Conservation (phyloP, 2,329 filamentous ascomycete genomes). For the Claviceps quebecensis region DNA sequence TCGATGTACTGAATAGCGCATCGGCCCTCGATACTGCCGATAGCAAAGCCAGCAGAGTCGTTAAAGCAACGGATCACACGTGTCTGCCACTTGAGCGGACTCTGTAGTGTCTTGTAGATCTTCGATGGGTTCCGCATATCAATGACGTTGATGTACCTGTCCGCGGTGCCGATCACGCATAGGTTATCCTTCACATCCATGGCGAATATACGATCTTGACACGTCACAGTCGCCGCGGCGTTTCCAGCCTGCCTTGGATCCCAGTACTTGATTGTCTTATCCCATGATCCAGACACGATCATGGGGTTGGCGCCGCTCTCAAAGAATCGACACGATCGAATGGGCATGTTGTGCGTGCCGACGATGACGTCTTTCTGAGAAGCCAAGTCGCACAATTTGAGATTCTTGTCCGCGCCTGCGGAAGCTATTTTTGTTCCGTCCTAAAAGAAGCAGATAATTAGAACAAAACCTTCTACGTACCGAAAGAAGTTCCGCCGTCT, state of each 20-base stretch:
- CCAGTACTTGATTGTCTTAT: slow-evolving; percentile 86
- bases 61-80: slow-evolving; percentile 88
- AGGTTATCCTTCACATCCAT: slow-evolving; percentile 85
- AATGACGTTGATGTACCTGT: slow-evolving; percentile 91
- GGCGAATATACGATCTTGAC: slow-evolving; percentile 71
- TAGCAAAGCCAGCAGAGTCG: slow-evolving; percentile 81
- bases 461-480: not conserved
- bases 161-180: slow-evolving; percentile 82
- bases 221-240: slow-evolving; percentile 48
- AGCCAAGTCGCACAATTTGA: slow-evolving; percentile 73
- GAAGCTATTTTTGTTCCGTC: slow-evolving; percentile 83
- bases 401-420: slow-evolving; percentile 79
- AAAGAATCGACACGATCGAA: slow-evolving; percentile 67
- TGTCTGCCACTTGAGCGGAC: slow-evolving; percentile 96
- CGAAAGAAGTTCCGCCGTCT: not conserved
- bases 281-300: slow-evolving; percentile 85
- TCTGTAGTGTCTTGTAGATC: slow-evolving; percentile 93
- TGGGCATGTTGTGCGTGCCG: slow-evolving; percentile 71
- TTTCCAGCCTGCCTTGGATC: slow-evolving; percentile 53
- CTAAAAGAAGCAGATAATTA: slow-evolving; percentile 28
- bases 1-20: slow-evolving; percentile 98
- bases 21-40: slow-evolving; percentile 90
- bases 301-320: slow-evolving; percentile 60
- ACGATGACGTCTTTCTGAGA: slow-evolving; percentile 56
- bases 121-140: slow-evolving; percentile 77